Conservation (phyloP, 495 filamentous ascomycete genomes). For the Pyrenula massariospora region DNA sequence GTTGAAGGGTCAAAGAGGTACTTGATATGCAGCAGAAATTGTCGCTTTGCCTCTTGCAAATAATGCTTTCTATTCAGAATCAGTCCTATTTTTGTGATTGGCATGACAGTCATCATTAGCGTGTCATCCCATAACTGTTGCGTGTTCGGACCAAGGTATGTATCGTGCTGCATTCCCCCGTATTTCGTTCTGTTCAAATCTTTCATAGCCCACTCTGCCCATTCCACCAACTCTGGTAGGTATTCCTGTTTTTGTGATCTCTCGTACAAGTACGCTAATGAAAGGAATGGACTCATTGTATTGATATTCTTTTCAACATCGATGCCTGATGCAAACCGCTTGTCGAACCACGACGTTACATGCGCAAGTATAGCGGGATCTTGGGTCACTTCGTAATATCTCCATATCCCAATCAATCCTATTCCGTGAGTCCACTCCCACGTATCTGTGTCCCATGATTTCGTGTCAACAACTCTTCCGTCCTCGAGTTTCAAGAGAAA, state of each 20-base stretch:
- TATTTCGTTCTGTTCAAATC: slow-evolving; percentile 54
- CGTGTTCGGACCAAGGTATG: slow-evolving; percentile 50
- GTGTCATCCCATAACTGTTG: slow-evolving; percentile 71
- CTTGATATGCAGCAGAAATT: slow-evolving; percentile 61
- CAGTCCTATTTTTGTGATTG: slow-evolving; percentile 62
- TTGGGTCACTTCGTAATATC: slow-evolving; percentile 57
- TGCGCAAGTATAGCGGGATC: slow-evolving; percentile 35
- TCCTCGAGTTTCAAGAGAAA: slow-evolving; percentile 55
- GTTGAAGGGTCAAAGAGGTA: slow-evolving; percentile 57
- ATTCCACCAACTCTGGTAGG: slow-evolving; percentile 57
- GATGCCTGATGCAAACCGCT: slow-evolving; percentile 45
- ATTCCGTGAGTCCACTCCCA: slow-evolving; percentile 80
- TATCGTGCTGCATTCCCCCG: slow-evolving; percentile 66
- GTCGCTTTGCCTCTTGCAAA: slow-evolving; percentile 59
- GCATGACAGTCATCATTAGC: slow-evolving; percentile 71
- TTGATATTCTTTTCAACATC: slow-evolving; percentile 74
- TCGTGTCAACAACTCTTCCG: slow-evolving; percentile 66
- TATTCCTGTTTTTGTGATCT: slow-evolving; percentile 48
- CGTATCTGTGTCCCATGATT: slow-evolving; percentile 49
- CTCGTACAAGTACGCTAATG: slow-evolving; percentile 60
- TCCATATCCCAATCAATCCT: slow-evolving; percentile 66
- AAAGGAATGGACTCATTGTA: slow-evolving; percentile 63
- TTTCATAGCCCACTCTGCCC: slow-evolving; percentile 69
- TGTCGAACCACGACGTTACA: slow-evolving; percentile 58
- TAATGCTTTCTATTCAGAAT: slow-evolving; percentile 52